Base-by-base conservation (phyloP, 306 rosid genomes). In the Ormosia emarginata region DNA sequence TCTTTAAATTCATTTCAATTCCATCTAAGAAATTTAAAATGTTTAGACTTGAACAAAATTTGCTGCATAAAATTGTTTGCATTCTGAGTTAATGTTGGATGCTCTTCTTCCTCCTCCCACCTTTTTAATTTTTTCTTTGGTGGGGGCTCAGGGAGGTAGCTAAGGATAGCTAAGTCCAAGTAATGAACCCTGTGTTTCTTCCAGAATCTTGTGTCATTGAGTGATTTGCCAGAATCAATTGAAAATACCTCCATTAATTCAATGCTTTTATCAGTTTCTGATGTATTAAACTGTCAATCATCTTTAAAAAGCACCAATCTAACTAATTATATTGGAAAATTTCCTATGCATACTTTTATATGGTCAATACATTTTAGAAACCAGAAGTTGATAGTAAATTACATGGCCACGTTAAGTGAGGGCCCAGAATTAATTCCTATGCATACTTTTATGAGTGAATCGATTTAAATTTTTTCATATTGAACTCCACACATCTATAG, bases 21-120 rank as follows among this genome's bases (percentile, higher is more conserved):
- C 39, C 13, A 30, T 64, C 3, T 11, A 43, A 5, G 57, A 14
- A 61, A 43, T 24, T 37, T 1, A 39, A 72, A 43, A 30, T 5
- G 44, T 36, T 62, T 13, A 8, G 17, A 11, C 34, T 12, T 24
- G 5, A 43, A 52, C 74, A 1, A 44, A 83, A 30, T 71, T 71
- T 72, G 64, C 52, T 72, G 62, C 40, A 59, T 37, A 17, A 43
- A 73, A 24, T 64, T 56, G 10, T 78, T n/a, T 41, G 75, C 74
- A 74, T 63, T 83, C 61, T 79, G 57, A 50, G 74, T 46, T 75
- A 39, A 41, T 57, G 77, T 68, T 46, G 41, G 56, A 66, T 46
- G 30, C 18, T 36, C 40, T 34, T 17, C 72, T 47, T 62, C 70
- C 69, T 32, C 13, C 7, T 2, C 12, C 6, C 30, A n/a, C 33